A percentile compares a stretch with the other conserved stretches of the same genome.
phyloP scores from a whole-genome alignment of 2,329 filamentous ascomycete species.

The Tolypocladium sp. region DNA sequence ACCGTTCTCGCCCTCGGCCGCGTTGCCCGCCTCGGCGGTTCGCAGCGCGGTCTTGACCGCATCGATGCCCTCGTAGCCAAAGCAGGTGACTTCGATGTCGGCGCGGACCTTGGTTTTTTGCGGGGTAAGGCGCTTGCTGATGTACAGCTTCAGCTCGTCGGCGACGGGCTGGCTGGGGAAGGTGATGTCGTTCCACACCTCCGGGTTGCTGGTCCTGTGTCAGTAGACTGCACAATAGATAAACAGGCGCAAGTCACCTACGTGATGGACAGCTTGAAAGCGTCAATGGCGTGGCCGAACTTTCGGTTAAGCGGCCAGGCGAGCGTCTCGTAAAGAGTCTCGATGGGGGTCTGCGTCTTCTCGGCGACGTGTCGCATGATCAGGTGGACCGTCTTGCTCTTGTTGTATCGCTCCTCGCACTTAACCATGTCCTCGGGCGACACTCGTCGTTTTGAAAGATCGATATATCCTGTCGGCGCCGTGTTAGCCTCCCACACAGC shows the following conservation, averaged over 20 bases:
- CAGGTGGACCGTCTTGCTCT: conserved; percentile 98
- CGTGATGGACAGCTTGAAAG: conserved; percentile 99
- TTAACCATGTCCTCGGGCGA: conserved; percentile 96
- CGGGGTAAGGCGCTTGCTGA: conserved; percentile 91
- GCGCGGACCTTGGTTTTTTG: conserved; percentile 99
- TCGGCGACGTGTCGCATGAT: conserved; percentile 99
- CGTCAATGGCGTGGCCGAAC: conserved; percentile 92
- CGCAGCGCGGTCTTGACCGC: conserved; percentile 90
- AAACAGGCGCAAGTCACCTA: conserved; percentile 30
- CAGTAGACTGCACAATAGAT: conserved; percentile 1
- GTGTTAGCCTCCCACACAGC: conserved; percentile 11
- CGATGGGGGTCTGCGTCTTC: conserved; percentile 91
- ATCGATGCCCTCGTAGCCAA: conserved; percentile 95
- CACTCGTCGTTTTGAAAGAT: conserved; percentile 96
- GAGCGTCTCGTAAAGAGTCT: conserved; percentile 87
- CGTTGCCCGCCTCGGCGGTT: conserved; percentile 88
- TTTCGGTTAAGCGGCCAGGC: conserved; percentile 97
- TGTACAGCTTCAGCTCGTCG: conserved; percentile 89
- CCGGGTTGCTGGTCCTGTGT: conserved; percentile 61
- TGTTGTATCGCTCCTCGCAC: conserved; percentile 99
- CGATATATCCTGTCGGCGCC: conserved; percentile 62
- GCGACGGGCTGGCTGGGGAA: conserved; percentile 81
- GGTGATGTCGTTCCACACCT: conserved; percentile 87
- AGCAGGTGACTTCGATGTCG: conserved; percentile 93
- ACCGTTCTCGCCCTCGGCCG: conserved; percentile 47